These are phyloP conservation scores for Crassisporium funariophilum DNA, from an alignment of 768 basidiomycete genomes.

Conservation along the genomic window DNA sequence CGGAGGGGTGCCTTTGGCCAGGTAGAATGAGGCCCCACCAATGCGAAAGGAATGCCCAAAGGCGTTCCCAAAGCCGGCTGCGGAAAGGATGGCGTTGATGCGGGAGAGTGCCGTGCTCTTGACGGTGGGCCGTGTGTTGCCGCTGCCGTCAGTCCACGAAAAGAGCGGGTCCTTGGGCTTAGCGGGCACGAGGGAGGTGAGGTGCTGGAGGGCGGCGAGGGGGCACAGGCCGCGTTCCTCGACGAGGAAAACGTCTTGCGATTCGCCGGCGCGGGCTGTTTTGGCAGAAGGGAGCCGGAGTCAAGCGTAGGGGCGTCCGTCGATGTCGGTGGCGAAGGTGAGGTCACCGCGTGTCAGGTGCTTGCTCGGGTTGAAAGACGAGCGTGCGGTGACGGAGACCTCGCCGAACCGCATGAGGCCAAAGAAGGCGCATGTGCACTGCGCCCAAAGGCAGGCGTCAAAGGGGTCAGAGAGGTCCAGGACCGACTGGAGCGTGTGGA, in stretches of 20 bases:
- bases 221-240: not conserved
- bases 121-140: slow-evolving; percentile 31
- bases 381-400: slow-evolving; percentile 25
- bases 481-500: slow-evolving; percentile 17
- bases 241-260: not conserved
- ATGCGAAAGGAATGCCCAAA: slow-evolving; percentile 48
- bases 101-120: slow-evolving; percentile 23
- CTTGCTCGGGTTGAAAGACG: slow-evolving; percentile 16
- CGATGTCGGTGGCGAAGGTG: slow-evolving; percentile 21
- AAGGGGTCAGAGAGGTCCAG: slow-evolving; percentile 33
- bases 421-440: slow-evolving; percentile 38
- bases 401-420: slow-evolving; percentile 42
- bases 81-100: slow-evolving; percentile 31
- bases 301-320: slow-evolving; percentile 26
- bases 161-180: slow-evolving; percentile 32
- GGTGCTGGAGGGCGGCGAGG: slow-evolving; percentile 30
- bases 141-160: slow-evolving; percentile 32
- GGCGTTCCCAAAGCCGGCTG: slow-evolving; percentile 29
- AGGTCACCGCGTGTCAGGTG: slow-evolving; percentile 28
- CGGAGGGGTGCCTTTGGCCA: too few species aligned
- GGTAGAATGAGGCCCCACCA: slow-evolving; percentile 43
- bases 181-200: slow-evolving; percentile 28
- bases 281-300: slow-evolving; percentile 37
- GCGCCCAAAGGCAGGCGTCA: slow-evolving; percentile 43
- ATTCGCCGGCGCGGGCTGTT: not conserved